Evolutionary conservation across 306 rosid genomes (phyloP).

Genomic region (Sophora flavescens): DNA sequence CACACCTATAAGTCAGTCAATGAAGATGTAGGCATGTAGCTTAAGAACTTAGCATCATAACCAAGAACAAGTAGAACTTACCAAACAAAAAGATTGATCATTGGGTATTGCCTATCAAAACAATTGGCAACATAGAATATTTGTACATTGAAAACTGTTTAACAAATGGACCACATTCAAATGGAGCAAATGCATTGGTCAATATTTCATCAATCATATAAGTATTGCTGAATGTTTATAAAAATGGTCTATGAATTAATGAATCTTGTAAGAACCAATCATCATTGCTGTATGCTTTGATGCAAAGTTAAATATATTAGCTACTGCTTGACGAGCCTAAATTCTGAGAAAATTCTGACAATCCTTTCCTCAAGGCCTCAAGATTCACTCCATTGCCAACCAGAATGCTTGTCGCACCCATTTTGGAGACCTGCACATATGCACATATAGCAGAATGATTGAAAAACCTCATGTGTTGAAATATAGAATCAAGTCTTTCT

Average conservation of each 20-base stretch:
- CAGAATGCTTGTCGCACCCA: conserved; percentile 49
- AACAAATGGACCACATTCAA: conserved; percentile 22
- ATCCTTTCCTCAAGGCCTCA: conserved; percentile 39
- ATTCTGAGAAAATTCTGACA: conserved; percentile 37
- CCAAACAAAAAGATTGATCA: neutral
- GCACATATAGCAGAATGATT: neutral
- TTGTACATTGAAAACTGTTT: neutral
- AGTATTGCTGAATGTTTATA: neutral
- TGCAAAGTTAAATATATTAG: neutral
- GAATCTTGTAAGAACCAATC: neutral
- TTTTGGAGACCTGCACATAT: conserved; percentile 36
- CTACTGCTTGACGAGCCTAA: conserved; percentile 32
- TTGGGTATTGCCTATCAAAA: neutral
- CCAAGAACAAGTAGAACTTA: neutral
- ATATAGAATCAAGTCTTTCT: neutral
- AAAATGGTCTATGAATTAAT: neutral
- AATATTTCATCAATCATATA: neutral
- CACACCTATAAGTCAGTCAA: neutral
- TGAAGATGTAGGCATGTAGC: neutral
- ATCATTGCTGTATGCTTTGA: neutral
- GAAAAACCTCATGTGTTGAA: neutral
- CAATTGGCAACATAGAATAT: neutral
- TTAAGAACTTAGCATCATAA: neutral
- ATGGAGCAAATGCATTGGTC: neutral
- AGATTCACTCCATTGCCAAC: conserved; percentile 43